Percentiles rank a stretch among this genome's conserved stretches.
Evolutionary conservation across 1,284 basidiomycete genomes (phyloP).

Genomic region (Pulveroboletus sp.): DNA sequence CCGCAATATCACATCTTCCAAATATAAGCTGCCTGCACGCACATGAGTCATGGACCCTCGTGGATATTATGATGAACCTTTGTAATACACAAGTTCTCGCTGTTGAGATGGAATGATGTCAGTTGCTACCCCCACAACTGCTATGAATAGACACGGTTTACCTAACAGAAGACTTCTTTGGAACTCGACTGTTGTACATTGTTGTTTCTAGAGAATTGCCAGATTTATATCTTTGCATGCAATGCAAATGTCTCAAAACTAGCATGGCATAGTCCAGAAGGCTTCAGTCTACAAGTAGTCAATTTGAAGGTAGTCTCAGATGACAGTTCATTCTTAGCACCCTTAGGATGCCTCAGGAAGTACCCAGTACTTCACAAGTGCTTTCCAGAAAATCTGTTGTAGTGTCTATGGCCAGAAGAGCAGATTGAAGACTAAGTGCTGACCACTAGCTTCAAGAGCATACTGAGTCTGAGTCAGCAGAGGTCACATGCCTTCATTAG

Average conservation of each 20-base stretch:
- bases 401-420: too few species aligned
- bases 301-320: too few species aligned
- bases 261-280: background rate
- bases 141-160: background rate
- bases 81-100: background rate
- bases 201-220: background rate
- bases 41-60: background rate
- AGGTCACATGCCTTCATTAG: too few species aligned
- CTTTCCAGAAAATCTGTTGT: too few species aligned
- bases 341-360: too few species aligned
- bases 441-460: too few species aligned
- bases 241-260: background rate
- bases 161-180: background rate
- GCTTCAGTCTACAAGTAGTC: background rate
- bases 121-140: background rate
- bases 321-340: too few species aligned
- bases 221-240: background rate
- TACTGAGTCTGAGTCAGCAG: too few species aligned
- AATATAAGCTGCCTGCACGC: background rate
- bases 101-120: background rate
- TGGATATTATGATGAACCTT: background rate
- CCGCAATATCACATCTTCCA: background rate
- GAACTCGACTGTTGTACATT: too few species aligned
- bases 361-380: too few species aligned
- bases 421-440: too few species aligned